Evolutionary conservation across 805 yeast species (phyloP).

Genomic region (Lachancea kluyveri): DNA sequence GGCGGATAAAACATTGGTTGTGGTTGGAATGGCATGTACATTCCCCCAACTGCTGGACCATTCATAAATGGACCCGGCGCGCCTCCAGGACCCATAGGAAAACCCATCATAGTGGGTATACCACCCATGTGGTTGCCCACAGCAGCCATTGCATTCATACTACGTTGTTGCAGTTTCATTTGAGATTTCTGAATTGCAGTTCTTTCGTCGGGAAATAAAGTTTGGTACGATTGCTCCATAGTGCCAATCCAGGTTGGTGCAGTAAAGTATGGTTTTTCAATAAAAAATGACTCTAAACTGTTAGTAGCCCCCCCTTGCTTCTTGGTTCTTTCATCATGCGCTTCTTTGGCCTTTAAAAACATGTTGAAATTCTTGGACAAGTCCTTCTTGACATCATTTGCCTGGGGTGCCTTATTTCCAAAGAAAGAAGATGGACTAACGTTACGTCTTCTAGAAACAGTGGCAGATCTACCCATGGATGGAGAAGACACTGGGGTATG

Average conservation of each 20-base stretch:
- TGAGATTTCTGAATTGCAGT: conserved; percentile 27
- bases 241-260: conserved; percentile 74
- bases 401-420: conserved; percentile 32
- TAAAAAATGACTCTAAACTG: conserved; percentile 31
- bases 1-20: conserved; percentile 30
- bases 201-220: conserved; percentile 41
- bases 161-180: conserved; percentile 28
- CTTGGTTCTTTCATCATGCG: conserved; percentile 23
- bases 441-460: conserved; percentile 22
- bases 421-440: conserved; percentile 30
- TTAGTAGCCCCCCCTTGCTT: conserved; percentile 20
- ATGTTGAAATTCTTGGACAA: conserved; percentile 46
- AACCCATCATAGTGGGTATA: conserved; percentile 25
- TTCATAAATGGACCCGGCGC: conserved; percentile 24
- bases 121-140: conserved; percentile 23
- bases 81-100: conserved; percentile 23
- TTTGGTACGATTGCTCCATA: conserved; percentile 49
- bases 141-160: conserved; percentile 24
- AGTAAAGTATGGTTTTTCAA: conserved; percentile 63
- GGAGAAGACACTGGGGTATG: conserved; percentile 20
- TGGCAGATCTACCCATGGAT: conserved; percentile 12
- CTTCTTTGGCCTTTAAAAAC: conserved; percentile 40
- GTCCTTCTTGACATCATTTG: conserved; percentile 26
- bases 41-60: conserved; percentile 19
- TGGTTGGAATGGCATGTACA: conserved; percentile 32